A percentile compares a stretch with the other conserved stretches of the same genome.
These are phyloP conservation scores for Aphanomyces invadans DNA, from an alignment of 352 stramenopile species.

Conservation along the genomic window DNA sequence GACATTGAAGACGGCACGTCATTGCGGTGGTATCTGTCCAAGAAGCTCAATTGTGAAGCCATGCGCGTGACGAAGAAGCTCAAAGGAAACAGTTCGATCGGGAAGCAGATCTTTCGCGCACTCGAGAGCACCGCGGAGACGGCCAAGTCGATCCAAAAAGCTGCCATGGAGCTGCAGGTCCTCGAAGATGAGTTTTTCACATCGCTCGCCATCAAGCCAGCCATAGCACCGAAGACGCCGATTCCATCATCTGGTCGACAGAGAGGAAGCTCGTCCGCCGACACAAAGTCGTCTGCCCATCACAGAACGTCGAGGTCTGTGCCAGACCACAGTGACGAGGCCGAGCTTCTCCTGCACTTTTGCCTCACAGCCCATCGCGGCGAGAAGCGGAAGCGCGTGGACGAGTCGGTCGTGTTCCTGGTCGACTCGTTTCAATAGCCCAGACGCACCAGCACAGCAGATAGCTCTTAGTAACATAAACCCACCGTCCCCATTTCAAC, in stretches of 20 bases:
- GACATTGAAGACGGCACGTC: conserved; percentile 77
- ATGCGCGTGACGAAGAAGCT: conserved; percentile 88
- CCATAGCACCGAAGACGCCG: neutral
- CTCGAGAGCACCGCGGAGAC: conserved; percentile 60
- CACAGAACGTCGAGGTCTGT: conserved; percentile 2
- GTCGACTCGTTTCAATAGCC: no score
- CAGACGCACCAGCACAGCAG: neutral
- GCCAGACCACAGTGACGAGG: conserved; percentile 51
- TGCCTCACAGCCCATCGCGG: conserved; percentile 43
- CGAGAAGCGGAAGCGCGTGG: conserved; percentile 5
- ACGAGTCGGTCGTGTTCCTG: no score
- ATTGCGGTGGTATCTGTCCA: conserved; percentile 77
- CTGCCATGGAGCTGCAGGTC: conserved; percentile 45
- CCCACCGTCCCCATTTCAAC: neutral
- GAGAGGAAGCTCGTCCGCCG: neutral
- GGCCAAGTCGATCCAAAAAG: conserved; percentile 41
- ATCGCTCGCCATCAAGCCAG: conserved; percentile 38
- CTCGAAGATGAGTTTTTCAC: conserved; percentile 65
- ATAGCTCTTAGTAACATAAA: neutral
- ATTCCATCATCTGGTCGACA: neutral
- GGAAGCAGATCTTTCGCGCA: conserved; percentile 81
- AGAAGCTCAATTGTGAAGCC: conserved; percentile 77
- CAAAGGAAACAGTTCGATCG: conserved; percentile 82
- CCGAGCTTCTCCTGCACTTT: conserved; percentile 69
- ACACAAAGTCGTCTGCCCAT: neutral